These are phyloP conservation scores for Boletus pseudopeckii DNA, from an alignment of 768 basidiomycete genomes.

Conservation along the genomic window DNA sequence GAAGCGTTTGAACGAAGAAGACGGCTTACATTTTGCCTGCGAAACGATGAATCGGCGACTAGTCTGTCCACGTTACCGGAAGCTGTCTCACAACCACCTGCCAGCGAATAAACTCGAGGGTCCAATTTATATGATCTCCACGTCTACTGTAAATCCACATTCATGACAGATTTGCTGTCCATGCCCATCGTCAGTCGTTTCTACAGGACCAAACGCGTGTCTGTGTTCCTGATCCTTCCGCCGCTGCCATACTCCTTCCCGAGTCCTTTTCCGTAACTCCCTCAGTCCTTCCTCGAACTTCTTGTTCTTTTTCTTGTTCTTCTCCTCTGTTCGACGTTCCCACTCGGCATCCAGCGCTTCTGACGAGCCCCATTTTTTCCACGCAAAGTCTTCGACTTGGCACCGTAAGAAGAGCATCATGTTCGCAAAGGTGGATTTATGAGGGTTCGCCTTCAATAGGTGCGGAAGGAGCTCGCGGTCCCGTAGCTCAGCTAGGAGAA, in stretches of 20 bases:
- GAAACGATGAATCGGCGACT: not conserved
- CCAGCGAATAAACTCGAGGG: too few relatives aligned
- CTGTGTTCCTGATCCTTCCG: conserved; percentile 85
- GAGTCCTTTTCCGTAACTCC: conserved; percentile 80
- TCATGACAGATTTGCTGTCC: conserved; percentile 76
- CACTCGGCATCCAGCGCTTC: conserved; percentile 90
- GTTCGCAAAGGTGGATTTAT: conserved; percentile 93
- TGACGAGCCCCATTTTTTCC: conserved; percentile 96
- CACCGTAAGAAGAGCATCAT: conserved; percentile 97
- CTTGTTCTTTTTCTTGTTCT: conserved; percentile 86
- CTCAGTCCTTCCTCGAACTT: conserved; percentile 91
- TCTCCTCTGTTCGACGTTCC: conserved; percentile 71
- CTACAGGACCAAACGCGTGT: conserved; percentile 71
- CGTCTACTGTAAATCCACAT: conserved; percentile 90
- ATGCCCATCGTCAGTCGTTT: conserved; percentile 49
- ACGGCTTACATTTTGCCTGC: too few relatives aligned
- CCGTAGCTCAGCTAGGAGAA: conserved; percentile 75
- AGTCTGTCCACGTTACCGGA: too few relatives aligned
- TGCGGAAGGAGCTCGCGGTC: conserved; percentile 93
- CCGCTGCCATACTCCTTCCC: conserved; percentile 87
- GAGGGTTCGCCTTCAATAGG: conserved; percentile 89
- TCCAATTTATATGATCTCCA: conserved; percentile 58
- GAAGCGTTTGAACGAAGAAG: not conserved
- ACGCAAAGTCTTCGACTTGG: conserved; percentile 96
- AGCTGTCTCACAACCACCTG: too few relatives aligned